Evolutionary conservation across 768 basidiomycete genomes (phyloP).

Genomic region (Cubamyces lactineus): DNA sequence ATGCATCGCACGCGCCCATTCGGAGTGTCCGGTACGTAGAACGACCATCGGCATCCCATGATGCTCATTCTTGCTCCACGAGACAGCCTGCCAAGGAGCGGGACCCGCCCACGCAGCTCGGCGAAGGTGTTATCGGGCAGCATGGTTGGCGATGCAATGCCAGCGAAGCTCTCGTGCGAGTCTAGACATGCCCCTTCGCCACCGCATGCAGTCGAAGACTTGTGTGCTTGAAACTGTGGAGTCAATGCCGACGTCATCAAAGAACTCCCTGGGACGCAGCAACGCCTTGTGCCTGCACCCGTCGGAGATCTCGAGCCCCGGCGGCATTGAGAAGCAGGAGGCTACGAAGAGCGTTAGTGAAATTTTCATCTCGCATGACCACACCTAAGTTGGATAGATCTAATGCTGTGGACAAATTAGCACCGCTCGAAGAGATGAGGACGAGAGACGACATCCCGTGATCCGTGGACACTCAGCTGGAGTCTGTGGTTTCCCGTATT

Average conservation of each 20-base stretch:
- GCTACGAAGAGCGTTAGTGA: background rate
- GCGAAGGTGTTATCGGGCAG: conserved; percentile 3
- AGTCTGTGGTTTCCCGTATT: background rate
- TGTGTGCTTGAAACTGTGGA: background rate
- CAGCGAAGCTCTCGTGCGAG: conserved; percentile 15
- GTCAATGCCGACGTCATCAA: conserved; percentile 15
- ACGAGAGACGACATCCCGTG: background rate
- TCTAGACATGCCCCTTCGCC: conserved; percentile 1
- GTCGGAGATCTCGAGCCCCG: conserved; percentile 10
- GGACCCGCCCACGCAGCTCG: conserved; percentile 1
- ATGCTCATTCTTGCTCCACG: conserved; percentile 12
- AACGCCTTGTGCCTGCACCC: conserved; percentile 3
- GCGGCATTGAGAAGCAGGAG: background rate
- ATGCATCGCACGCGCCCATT: background rate
- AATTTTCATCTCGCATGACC: conserved; percentile 13
- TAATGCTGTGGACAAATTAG: background rate
- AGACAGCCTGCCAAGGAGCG: conserved; percentile 13
- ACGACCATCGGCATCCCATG: conserved; percentile 15
- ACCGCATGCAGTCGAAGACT: conserved; percentile 7
- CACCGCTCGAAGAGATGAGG: background rate
- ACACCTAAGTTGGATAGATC: background rate
- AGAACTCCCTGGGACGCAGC: background rate
- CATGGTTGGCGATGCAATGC: background rate
- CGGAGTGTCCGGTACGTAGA: conserved; percentile 12
- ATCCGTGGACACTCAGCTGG: background rate